A percentile compares a stretch with the other conserved stretches of the same genome.
Conservation (phyloP, 2,329 filamentous ascomycete species). For the Didymella sp. region DNA sequence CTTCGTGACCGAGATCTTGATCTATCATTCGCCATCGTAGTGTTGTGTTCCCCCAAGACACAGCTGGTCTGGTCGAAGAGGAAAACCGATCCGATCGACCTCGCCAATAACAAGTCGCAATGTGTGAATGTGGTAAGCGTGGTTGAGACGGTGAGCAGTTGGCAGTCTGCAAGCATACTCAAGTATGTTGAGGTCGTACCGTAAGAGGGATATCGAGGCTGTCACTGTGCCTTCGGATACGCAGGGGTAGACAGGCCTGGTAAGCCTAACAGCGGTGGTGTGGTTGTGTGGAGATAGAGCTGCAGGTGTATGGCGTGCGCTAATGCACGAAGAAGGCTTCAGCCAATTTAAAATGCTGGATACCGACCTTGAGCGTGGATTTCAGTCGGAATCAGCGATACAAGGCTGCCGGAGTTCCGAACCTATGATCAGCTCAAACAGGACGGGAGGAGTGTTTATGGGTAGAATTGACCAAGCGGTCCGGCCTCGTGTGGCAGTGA, state of each 20-base stretch:
- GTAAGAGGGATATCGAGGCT: constrained; percentile 34
- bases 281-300: constrained; percentile 33
- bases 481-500: constrained; percentile 26
- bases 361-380: constrained; percentile 22
- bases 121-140: constrained; percentile 33
- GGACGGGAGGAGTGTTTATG: constrained; percentile 36
- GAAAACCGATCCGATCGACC: constrained; percentile 10
- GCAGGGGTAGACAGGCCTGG: constrained; percentile 32
- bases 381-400: constrained; percentile 4
- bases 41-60: neutral
- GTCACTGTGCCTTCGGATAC: constrained; percentile 28
- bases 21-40: constrained; percentile 32
- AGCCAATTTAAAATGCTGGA: constrained; percentile 35
- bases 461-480: constrained; percentile 32
- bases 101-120: constrained; percentile 30
- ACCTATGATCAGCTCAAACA: constrained; percentile 30
- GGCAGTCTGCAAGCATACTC: constrained; percentile 42
- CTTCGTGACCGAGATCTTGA: constrained; percentile 22
- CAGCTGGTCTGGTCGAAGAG: neutral
- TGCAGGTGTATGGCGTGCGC: constrained; percentile 39
- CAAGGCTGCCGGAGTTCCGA: constrained; percentile 24
- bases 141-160: constrained; percentile 40
- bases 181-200: constrained; percentile 30
- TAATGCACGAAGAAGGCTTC: constrained; percentile 41
- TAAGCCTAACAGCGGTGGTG: constrained; percentile 29